Percentiles rank a stretch among this genome's conserved stretches.
phyloP scores from a whole-genome alignment of 768 basidiomycete species.

The Xerocomus spinulosus region DNA sequence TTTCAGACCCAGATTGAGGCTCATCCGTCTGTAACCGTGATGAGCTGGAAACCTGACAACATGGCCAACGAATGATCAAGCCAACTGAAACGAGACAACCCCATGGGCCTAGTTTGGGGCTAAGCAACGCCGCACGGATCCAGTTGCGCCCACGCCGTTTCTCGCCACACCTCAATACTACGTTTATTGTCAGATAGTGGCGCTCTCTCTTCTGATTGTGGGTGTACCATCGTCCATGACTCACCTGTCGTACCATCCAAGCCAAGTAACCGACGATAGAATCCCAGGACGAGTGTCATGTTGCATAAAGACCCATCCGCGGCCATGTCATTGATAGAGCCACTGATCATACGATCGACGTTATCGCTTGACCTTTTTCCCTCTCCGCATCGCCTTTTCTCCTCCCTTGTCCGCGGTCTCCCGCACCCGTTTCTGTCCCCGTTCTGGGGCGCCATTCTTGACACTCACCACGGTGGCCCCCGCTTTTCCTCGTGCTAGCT shows the following conservation, averaged over 20 bases:
- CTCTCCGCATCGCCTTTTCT: conserved; percentile 47
- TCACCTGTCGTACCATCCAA: too few relatives aligned
- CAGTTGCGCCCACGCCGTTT: neutral
- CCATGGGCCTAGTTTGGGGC: neutral
- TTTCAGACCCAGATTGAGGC: neutral
- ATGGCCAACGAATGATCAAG: neutral
- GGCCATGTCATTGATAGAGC: neutral
- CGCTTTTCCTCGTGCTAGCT: conserved; percentile 38
- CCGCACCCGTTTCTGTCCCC: conserved; percentile 59
- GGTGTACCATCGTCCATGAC: too few relatives aligned
- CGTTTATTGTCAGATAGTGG: too few relatives aligned
- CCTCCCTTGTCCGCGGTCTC: conserved; percentile 25
- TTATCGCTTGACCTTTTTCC: conserved; percentile 39
- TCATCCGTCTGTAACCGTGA: neutral
- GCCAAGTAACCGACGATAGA: neutral
- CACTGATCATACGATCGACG: conserved; percentile 1
- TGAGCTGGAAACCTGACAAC: neutral
- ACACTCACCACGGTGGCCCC: conserved; percentile 76
- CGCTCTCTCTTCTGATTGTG: too few relatives aligned
- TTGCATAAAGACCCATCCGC: neutral
- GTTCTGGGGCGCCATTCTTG: conserved; percentile 39
- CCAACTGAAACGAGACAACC: neutral
- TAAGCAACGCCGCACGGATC: neutral
- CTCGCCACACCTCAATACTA: too few relatives aligned
- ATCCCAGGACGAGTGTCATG: too few relatives aligned